Base-by-base conservation (phyloP, 2,329 filamentous ascomycete species). In the Pestalotiopsis sp. region DNA sequence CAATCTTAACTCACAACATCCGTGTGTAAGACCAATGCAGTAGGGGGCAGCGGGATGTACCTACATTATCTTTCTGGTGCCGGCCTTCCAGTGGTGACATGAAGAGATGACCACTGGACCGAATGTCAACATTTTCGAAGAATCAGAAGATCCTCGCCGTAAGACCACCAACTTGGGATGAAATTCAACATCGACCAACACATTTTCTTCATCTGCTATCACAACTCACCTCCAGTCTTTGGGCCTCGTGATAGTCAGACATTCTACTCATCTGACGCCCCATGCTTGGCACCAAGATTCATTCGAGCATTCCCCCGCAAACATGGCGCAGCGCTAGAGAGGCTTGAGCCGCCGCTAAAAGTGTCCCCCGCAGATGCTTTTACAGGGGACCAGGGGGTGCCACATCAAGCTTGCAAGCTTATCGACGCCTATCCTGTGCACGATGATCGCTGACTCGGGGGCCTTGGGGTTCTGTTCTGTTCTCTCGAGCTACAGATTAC, bases 321-420 rank as follows among this genome's bases (percentile, higher is more conserved):
- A 64, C 36, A 36, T 20, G 31, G 59, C 31, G 59, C 14, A n/a
- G 59, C 59, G 59, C 59, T 62, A 62, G 61, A 38, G 20, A 39
- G 11, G 38, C 20, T 27, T 31, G n/a, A 64, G 36, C 61, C 61
- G 61, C 61, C 61, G 61, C 61, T 64, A 64, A 38, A 52, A 52
- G 11, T 9, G 31, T 9, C 25, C 31, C 59, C 61, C 61, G 39
- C 61, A 64, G 41, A 23, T 36, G 12, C 36, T 36, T 62, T 36
- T 38, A 45, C 39, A 27, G 38, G 39, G 61, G 61, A n/a, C 14
- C 57, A 27, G 20, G 57, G 57, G 57, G 20, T 17, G 41, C 25
- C 17, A 45, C 39, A 49, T 64, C 61, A 45, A 64, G 61, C 61
- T 25, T 49, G 52, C 61, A 45, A 64, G 61, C 61, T 25, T 49